Base-by-base conservation (phyloP, 2,329 filamentous ascomycete genomes). In the Lizonia empirigonia region DNA sequence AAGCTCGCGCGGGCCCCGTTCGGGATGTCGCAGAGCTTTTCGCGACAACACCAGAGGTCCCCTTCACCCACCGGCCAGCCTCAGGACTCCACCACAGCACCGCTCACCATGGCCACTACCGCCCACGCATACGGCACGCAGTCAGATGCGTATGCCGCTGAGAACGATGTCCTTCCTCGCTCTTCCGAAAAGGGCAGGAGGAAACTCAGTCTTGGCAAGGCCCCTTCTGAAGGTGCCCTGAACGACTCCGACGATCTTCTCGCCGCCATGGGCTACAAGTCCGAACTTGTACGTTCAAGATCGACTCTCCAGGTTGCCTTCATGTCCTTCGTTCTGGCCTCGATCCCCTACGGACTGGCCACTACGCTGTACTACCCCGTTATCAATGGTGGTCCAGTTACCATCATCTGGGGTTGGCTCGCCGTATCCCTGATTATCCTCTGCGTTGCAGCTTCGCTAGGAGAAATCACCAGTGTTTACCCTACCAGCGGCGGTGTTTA, bases 401-500 rank as follows among this genome's bases (percentile, higher is more conserved):
- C 84, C 65, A 84, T 90, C 65, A 85, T 90, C 68, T 89, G 86
- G 86, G 87, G 86, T 33, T 89, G 87, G 85, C 73, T 88, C 24
- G 75, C 76, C 33, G 85, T 90, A 27, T 88, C 85, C n/a, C 58
- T 82, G 50, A 87, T 90, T 70, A 87, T 89, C 62, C 72, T 88
- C 60, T 67, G 86, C 69, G 85, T 91, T 24, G 87, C 88, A 23
- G 77, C 82, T 2, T 89, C 86, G 16, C 79, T 90, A 23, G 85
- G 85, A 58, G 88, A 91, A 74, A 88, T 91, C 66, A 89, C 87
- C 52, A 87, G 84, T 61, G 85, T 89, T 30, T 90, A 88, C 65
- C 88, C 88, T 18, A 90, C 87, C n/a, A 85, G 86, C 41, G 87
- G 87, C 64, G 88, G 87, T 69, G 87, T 90, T 45, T 91, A 91